Base-by-base conservation (phyloP, 2,329 filamentous ascomycete species). In the Rhinocladiella mackenziei region DNA sequence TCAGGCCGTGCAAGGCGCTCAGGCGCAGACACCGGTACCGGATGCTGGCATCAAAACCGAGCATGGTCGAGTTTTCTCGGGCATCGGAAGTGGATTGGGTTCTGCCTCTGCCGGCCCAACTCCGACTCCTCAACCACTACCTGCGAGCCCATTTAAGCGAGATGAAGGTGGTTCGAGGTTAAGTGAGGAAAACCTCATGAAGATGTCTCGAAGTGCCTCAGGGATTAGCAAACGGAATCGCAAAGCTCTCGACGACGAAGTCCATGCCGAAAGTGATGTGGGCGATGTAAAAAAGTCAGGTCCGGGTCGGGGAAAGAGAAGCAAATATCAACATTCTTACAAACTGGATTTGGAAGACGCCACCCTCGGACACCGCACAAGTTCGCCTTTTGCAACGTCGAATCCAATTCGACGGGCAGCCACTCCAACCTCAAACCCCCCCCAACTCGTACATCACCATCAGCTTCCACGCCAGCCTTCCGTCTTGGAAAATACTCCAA, bases 11-110 rank as follows among this genome's bases (percentile, higher is more conserved):
- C 89, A 96, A 61, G 91, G 91, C 15, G 89, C 86, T 1, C 89
- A 95, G 62, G 80, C 83, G 11, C 85, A 89, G 57, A 78, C 85
- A 28, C 77, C 85, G 40, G 86, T 85, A 3, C 86, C 88, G 4
- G 89, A 95, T 62, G 85, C 88, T 8, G 85, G 85, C 31, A 94
- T 96, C 60, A 95, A 96, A 72, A 94, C 83, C 61, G 91, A 96
- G 62, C 89, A 96, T 62, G 89, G 89, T 19, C 83, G 88, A 51
- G 94, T 96, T 75, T 96, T 95, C 66, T 88, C 87, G 13, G 91
- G 91, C n/a, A 88, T 97, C 55, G 89, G 81, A 11, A 82, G 79
- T 62, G 81, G 81, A 25, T 72, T 83, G 13, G 78, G 78, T 20
- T 74, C 73, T 51, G 67, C 68, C 19, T 73, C 72, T 14, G 68